Evolutionary conservation across 176 grass and related monocot species (phyloP).

Genomic region (Tuctoria greenei): DNA sequence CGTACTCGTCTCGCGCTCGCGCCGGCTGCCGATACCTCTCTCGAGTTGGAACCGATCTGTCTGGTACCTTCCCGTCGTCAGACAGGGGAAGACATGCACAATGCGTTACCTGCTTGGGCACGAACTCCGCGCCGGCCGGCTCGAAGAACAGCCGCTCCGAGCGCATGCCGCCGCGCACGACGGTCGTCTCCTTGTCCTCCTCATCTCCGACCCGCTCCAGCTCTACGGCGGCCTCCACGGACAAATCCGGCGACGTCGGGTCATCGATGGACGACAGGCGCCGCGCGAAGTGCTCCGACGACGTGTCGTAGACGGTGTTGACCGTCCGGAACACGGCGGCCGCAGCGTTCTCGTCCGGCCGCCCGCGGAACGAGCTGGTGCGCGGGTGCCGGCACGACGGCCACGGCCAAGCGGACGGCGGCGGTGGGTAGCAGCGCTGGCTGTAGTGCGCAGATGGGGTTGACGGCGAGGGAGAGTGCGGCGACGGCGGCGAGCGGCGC

Average conservation of each 20-base stretch:
- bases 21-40: conserved; percentile 14
- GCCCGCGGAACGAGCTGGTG: conserved; percentile 68
- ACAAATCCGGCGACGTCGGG: not conserved
- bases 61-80: not conserved
- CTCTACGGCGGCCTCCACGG: not conserved
- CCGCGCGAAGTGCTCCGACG: conserved; percentile 23
- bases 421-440: conserved; percentile 51
- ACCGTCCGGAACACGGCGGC: conserved; percentile 61
- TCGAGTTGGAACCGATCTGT: not conserved
- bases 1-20: not conserved
- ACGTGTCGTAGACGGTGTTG: conserved; percentile 59
- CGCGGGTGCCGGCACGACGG: conserved; percentile 76
- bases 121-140: conserved; percentile 47
- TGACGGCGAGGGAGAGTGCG: not conserved
- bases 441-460: conserved; percentile 14
- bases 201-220: not conserved
- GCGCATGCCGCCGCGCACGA: conserved; percentile 56
- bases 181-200: conserved; percentile 24
- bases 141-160: conserved; percentile 82
- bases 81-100: not conserved
- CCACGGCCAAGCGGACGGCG: conserved; percentile 64
- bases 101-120: conserved; percentile 42
- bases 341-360: conserved; percentile 17
- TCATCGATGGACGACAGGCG: conserved; percentile 27
- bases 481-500: conserved; percentile 1